Evolutionary conservation across 2,329 filamentous ascomycete species (phyloP).

Genomic region (Fusarium sp.): DNA sequence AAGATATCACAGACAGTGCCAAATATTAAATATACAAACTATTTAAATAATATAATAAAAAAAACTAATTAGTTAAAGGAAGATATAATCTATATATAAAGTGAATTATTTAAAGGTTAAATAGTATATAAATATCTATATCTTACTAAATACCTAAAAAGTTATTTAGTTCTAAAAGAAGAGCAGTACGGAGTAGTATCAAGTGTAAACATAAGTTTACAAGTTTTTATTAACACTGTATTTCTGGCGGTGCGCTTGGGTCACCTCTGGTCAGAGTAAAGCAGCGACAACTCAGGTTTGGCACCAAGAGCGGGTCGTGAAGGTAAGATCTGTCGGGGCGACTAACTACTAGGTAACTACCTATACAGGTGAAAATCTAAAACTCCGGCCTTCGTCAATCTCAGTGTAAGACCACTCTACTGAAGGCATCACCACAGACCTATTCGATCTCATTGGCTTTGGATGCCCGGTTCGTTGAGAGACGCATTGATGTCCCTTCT

Average conservation of each 20-base stretch:
- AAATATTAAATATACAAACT: no score
- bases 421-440: constrained; percentile 24
- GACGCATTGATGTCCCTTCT: not conserved
- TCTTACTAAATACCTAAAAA: no score
- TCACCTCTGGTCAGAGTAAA: not conserved
- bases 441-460: not conserved
- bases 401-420: constrained; percentile 18
- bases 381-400: not conserved
- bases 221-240: not conserved
- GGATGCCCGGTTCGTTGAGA: not conserved
- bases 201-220: not conserved
- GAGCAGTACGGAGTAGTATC: no score
- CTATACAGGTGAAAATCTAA: constrained; percentile 3
- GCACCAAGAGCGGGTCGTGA: not conserved
- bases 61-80: no score
- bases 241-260: not conserved
- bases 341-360: not conserved
- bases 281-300: not conserved
- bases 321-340: not conserved
- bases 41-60: no score
- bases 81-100: no score
- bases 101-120: no score
- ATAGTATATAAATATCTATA: no score
- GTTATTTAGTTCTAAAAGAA: no score
- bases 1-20: no score